Conservation (phyloP, 495 filamentous ascomycete species). For the Lentithecium fluviatile region DNA sequence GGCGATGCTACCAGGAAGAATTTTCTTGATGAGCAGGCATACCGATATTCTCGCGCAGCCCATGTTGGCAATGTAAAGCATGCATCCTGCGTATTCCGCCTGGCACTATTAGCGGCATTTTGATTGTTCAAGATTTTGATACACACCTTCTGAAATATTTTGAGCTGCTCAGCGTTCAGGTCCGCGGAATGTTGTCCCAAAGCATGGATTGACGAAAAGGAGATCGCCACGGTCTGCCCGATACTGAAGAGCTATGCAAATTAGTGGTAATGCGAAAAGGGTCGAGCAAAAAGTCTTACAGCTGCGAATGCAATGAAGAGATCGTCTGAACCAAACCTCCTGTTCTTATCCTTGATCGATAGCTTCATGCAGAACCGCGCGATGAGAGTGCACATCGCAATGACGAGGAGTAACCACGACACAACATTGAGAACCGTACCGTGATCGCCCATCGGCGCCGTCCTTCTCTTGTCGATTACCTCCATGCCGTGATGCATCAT, state of each 20-base stretch:
- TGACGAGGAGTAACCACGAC: slow-evolving; percentile 28
- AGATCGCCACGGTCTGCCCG: slow-evolving; percentile 22
- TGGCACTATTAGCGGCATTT: slow-evolving; percentile 6
- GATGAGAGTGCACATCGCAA: slow-evolving; percentile 6
- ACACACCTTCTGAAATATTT: slow-evolving; percentile 29
- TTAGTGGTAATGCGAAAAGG: not conserved
- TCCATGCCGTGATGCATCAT: slow-evolving; percentile 26
- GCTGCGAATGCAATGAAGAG: slow-evolving; percentile 23
- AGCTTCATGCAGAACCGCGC: slow-evolving; percentile 27
- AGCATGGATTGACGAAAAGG: slow-evolving; percentile 11
- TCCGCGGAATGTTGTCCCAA: slow-evolving; percentile 9
- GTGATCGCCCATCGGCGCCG: slow-evolving; percentile 11
- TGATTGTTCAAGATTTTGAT: not conserved
- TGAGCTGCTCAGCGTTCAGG: not conserved
- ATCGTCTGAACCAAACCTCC: slow-evolving; percentile 21
- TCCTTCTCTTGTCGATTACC: slow-evolving; percentile 19
- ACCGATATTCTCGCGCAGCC: slow-evolving; percentile 29
- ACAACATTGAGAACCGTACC: slow-evolving; percentile 23
- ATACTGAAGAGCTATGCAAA: slow-evolving; percentile 27
- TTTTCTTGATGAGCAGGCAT: slow-evolving; percentile 24
- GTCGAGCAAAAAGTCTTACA: slow-evolving; percentile 7
- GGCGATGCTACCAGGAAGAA: slow-evolving; percentile 20
- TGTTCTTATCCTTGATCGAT: not conserved
- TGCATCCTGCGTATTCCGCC: slow-evolving; percentile 27
- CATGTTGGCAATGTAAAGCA: slow-evolving; percentile 32